phyloP scores from a whole-genome alignment of 768 basidiomycete genomes.

The Serpula lacrymans region DNA sequence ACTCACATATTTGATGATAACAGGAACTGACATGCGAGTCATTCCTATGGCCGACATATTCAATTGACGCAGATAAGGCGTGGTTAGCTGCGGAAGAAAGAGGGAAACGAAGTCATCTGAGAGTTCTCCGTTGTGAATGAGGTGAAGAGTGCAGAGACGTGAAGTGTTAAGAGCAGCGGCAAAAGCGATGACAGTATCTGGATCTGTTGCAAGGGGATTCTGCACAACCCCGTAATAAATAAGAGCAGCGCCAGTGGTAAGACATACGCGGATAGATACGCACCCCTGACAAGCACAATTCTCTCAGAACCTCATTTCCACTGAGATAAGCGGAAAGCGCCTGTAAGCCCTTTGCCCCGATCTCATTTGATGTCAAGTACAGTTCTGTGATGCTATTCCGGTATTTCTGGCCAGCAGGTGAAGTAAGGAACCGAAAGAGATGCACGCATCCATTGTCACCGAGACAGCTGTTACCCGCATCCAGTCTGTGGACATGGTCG shows the following conservation, averaged over 20 bases:
- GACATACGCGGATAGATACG: conserved; percentile 18
- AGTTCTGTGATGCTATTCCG: conserved; percentile 45
- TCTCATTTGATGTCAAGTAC: conserved; percentile 52
- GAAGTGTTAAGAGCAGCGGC: conserved; percentile 53
- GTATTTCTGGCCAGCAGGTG: conserved; percentile 42
- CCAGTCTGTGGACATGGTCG: conserved; percentile 47
- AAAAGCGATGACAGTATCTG: conserved; percentile 36
- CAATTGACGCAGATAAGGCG: conserved; percentile 48
- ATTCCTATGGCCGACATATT: conserved; percentile 52
- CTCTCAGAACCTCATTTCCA: conserved; percentile 42
- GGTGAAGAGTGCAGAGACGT: conserved; percentile 43
- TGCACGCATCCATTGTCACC: conserved; percentile 54
- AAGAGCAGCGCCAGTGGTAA: neutral
- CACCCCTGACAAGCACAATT: conserved; percentile 58
- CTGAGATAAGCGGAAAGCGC: conserved; percentile 52
- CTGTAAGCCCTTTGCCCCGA: conserved; percentile 52
- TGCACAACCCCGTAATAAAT: conserved; percentile 23
- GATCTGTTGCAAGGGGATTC: conserved; percentile 41
- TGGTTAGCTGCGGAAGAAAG: conserved; percentile 50
- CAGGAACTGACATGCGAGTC: conserved; percentile 37
- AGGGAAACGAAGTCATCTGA: conserved; percentile 45
- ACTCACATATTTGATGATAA: conserved; percentile 46
- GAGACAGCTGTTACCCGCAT: conserved; percentile 54
- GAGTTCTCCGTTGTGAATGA: conserved; percentile 48
- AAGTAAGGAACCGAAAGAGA: conserved; percentile 53